Base-by-base conservation (phyloP, 768 basidiomycete species). In the Trametes elegans region DNA sequence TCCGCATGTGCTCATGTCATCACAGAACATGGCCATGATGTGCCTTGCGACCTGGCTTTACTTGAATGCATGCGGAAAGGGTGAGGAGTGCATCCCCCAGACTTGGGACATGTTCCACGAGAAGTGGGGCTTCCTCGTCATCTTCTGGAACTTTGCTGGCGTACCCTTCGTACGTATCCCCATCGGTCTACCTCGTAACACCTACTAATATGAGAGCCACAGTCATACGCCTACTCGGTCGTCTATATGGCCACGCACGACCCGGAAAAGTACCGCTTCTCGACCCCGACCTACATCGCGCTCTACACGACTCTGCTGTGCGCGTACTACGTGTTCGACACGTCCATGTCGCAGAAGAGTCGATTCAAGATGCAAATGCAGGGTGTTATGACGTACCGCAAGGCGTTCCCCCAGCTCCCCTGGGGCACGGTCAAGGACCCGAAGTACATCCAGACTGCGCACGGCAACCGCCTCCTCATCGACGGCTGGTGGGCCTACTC, bases 41-140 rank as follows among this genome's bases (percentile, higher is more conserved):
- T 85, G 91, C 58, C 78, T 96, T 55, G 97, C 94, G 3, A 98
- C 94, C 8, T 93, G 91, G 66, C 76, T 99, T n/a, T 98, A 98
- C 71, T 78, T 98, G 59, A 98, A 99, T 61, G 95, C 95, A 41
- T 98, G 93, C 66, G 90, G 82, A 57, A 97, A 97, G 70, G 94
- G 89, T 36, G 94, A 96, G 65, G 93, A 96, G 66, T 93, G 90
- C 64, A 93, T 95, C 58, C 92, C 93, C 6, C 92, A 96, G 71
- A 95, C 93, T 2, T 98, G 97, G 96, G 97, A 98, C 65, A 99
- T 99, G 93, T 97, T 87, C 76, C 92, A 96, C 64, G 96, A 99
- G 68, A 99, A 99, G 80, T 92, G 90, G 90, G 91, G 95, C 27
- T 98, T 95, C 79, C 88, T 98, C 83, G 87, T 98, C 60, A 97